Conservation (phyloP, 2,329 filamentous ascomycete genomes). For the Trichophyton verrucosum region DNA sequence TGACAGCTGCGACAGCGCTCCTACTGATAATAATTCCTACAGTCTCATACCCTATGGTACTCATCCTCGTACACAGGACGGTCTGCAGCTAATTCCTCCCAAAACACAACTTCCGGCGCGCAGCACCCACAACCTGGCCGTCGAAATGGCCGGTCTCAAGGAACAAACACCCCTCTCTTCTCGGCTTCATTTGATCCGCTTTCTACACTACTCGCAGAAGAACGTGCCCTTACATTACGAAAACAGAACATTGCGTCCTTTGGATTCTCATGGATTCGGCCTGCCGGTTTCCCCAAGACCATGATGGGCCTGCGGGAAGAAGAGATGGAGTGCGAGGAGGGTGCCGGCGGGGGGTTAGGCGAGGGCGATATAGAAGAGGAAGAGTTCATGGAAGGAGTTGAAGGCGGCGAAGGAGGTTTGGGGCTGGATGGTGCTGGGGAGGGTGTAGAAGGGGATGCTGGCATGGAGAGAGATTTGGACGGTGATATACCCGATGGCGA, state of each 20-base stretch:
- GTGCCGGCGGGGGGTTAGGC: slow-evolving; percentile 59
- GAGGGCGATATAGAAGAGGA: slow-evolving; percentile 58
- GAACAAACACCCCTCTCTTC: slow-evolving; percentile 19
- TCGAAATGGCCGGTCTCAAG: slow-evolving; percentile 24
- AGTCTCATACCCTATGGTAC: slow-evolving; percentile 67
- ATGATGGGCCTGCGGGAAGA: slow-evolving; percentile 85
- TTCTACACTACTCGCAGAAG: slow-evolving; percentile 60
- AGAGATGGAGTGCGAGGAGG: slow-evolving; percentile 74
- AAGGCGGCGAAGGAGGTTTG: slow-evolving; percentile 17
- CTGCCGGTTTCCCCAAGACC: slow-evolving; percentile 78
- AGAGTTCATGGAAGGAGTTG: slow-evolving; percentile 11
- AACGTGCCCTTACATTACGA: slow-evolving; percentile 61
- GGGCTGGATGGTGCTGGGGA: slow-evolving; percentile 47
- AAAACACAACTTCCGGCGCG: neutral
- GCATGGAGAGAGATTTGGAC: slow-evolving; percentile 33
- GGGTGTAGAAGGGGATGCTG: slow-evolving; percentile 38
- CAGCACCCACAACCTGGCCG: slow-evolving; percentile 31
- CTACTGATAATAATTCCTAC: neutral
- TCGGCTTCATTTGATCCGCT: slow-evolving; percentile 47
- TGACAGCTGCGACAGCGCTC: neutral
- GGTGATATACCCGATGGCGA: slow-evolving; percentile 37
- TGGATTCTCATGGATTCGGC: slow-evolving; percentile 79
- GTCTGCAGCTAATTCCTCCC: neutral
- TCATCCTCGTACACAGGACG: slow-evolving; percentile 38
- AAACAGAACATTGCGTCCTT: slow-evolving; percentile 75